Percentiles rank a stretch among this genome's conserved stretches.
These are phyloP conservation scores for Talaromyces proteolyticus DNA, from an alignment of 495 filamentous ascomycete species.

Conservation along the genomic window DNA sequence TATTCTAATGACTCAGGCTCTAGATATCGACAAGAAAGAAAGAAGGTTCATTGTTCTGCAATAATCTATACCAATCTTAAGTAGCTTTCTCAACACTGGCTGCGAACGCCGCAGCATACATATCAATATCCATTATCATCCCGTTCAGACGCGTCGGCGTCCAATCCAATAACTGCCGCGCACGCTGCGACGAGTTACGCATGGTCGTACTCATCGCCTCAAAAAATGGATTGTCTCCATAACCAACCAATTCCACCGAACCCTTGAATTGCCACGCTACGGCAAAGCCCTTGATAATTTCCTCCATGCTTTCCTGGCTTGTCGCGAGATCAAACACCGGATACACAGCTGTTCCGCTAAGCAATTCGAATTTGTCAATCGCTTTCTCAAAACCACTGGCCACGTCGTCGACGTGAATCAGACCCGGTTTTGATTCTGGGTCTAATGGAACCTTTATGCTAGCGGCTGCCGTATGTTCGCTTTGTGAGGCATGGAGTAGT, in stretches of 20 bases:
- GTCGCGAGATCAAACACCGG: constrained; percentile 38
- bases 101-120: background rate
- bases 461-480: background rate
- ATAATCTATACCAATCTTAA: too few species aligned
- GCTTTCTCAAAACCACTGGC: constrained; percentile 23
- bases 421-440: constrained; percentile 10
- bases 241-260: constrained; percentile 14
- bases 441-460: constrained; percentile 20
- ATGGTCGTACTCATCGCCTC: constrained; percentile 20
- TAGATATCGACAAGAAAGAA: too few species aligned
- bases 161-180: constrained; percentile 27
- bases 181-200: constrained; percentile 15
- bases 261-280: constrained; percentile 20
- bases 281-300: constrained; percentile 15
- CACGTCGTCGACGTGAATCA: constrained; percentile 35
- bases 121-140: constrained; percentile 1
- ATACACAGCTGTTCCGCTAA: constrained; percentile 20
- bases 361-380: constrained; percentile 26
- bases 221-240: constrained; percentile 16
- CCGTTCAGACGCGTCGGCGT: constrained; percentile 12
- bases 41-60: too few species aligned
- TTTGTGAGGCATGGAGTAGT: constrained; percentile 17
- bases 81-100: too few species aligned
- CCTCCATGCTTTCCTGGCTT: constrained; percentile 13
- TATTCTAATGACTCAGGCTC: too few species aligned